These are phyloP conservation scores for Blastomyces parvus DNA, from an alignment of 2,329 filamentous ascomycete species.

Conservation along the genomic window DNA sequence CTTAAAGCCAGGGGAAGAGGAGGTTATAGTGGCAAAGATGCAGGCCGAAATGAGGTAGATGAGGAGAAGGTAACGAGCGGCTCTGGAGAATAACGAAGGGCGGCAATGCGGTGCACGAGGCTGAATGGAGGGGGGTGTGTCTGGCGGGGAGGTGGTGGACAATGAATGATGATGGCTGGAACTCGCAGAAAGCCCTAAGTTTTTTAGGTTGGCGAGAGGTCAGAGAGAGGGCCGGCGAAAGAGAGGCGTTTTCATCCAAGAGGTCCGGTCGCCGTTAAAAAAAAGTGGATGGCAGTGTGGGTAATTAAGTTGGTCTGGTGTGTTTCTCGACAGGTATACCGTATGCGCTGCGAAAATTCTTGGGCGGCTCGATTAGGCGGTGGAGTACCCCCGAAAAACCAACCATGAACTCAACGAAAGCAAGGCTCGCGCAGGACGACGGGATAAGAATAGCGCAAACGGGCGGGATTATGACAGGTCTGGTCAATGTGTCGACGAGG, in stretches of 20 bases:
- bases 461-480: not conserved
- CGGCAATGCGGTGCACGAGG: not conserved
- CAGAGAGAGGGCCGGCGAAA: not conserved
- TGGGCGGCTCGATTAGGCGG: not conserved
- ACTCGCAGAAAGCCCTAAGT: not conserved
- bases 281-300: constrained; percentile 6
- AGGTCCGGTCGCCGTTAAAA: constrained; percentile 6
- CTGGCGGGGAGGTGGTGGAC: not conserved
- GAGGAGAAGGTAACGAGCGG: not conserved
- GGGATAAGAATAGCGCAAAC: not conserved
- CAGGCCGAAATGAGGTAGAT: not conserved
- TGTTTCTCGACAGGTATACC: no score
- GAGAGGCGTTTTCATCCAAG: not conserved
- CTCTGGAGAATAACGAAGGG: not conserved
- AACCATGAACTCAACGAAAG: not conserved
- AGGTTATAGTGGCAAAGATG: not conserved
- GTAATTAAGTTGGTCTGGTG: not conserved
- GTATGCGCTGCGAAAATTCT: not conserved
- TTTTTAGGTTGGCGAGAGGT: not conserved
- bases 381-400: not conserved
- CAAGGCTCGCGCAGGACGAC: not conserved
- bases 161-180: not conserved
- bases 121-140: not conserved
- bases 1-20: not conserved
- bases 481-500: not conserved